Conservation (phyloP, 129 eudicot genomes). For the Artemisia tridentata region DNA sequence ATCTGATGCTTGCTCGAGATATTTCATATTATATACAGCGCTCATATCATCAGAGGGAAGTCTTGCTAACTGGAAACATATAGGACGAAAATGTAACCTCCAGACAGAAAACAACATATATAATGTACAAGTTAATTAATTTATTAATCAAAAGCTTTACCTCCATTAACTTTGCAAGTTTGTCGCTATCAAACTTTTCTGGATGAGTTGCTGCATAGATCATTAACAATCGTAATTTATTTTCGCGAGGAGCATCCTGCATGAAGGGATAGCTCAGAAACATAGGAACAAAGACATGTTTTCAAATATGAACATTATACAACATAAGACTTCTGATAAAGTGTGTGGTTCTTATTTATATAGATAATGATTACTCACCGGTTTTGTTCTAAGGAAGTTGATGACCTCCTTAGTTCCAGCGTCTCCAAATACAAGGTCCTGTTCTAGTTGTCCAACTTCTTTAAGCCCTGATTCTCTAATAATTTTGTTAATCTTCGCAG, state of each 20-base stretch:
- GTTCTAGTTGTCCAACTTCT: slow-evolving; percentile 94
- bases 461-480: slow-evolving; percentile 73
- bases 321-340: background rate
- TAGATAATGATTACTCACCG: slow-evolving; percentile 39
- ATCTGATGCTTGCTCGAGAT: slow-evolving; percentile 69
- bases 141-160: slow-evolving; percentile 25
- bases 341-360: slow-evolving; percentile 2
- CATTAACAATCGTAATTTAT: slow-evolving; percentile 82
- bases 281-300: background rate
- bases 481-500: slow-evolving; percentile 76
- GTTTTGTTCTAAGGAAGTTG: slow-evolving; percentile 65
- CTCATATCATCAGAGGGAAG: slow-evolving; percentile 69
- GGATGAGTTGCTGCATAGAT: slow-evolving; percentile 82
- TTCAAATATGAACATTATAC: slow-evolving; percentile 5
- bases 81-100: background rate
- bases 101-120: background rate
- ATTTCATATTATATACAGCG: slow-evolving; percentile 80
- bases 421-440: slow-evolving; percentile 97
- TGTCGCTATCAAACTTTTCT: slow-evolving; percentile 76
- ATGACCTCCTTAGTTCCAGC: slow-evolving; percentile 92
- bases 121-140: slow-evolving; percentile 1
- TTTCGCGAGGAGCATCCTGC: slow-evolving; percentile 83
- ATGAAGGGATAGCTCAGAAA: slow-evolving; percentile 19
- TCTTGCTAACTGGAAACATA: slow-evolving; percentile 61
- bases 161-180: slow-evolving; percentile 74